Percentiles rank a stretch among this genome's conserved stretches.
Conservation (phyloP, 2,329 filamentous ascomycete genomes). For the Hymenoscyphus linearis region DNA sequence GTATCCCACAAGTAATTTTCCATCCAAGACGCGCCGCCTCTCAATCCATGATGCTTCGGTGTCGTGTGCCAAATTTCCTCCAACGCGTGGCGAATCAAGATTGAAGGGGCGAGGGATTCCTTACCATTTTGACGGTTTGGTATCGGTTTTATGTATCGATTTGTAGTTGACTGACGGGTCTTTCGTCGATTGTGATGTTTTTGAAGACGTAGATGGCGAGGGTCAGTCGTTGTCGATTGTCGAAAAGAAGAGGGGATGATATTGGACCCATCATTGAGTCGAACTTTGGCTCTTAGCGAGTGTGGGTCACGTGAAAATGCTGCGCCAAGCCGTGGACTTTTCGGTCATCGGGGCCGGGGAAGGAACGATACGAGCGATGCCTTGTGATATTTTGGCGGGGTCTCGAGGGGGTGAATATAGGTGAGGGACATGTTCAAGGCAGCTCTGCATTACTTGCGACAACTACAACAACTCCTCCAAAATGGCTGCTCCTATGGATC, state of each 20-base stretch:
- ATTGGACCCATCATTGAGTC: not conserved
- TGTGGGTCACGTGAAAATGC: constrained; percentile 12
- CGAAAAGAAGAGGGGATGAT: constrained; percentile 15
- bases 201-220: constrained; percentile 33
- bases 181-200: constrained; percentile 29
- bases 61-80: constrained; percentile 29
- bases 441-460: not conserved
- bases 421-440: not conserved
- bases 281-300: not conserved
- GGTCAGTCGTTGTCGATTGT: constrained; percentile 34
- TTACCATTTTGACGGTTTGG: constrained; percentile 67
- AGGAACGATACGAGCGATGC: not conserved
- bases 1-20: constrained; percentile 1
- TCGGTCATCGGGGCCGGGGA: not conserved
- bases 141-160: constrained; percentile 32
- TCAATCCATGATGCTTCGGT: constrained; percentile 10
- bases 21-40: constrained; percentile 8
- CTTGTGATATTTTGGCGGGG: not conserved
- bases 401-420: not conserved
- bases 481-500: constrained; percentile 59
- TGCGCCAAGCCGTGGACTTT: no score
- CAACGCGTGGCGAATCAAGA: constrained; percentile 19
- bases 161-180: constrained; percentile 32
- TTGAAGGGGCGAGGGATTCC: constrained; percentile 28
- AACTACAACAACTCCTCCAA: constrained; percentile 8